phyloP scores from a whole-genome alignment of 129 eudicot genomes.

The Escallonia herrerae region DNA sequence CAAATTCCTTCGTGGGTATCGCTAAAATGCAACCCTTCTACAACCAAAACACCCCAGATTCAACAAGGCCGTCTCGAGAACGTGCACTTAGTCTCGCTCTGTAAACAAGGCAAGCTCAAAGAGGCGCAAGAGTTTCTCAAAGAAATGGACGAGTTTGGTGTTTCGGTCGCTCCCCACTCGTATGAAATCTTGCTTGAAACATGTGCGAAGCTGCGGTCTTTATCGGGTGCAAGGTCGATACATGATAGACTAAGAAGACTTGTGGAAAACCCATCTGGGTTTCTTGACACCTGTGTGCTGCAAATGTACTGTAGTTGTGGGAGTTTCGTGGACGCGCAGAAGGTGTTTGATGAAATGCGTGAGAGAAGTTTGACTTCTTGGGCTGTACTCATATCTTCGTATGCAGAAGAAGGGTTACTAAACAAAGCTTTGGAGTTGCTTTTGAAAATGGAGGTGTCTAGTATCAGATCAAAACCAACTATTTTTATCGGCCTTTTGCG shows the following conservation, averaged over 20 bases:
- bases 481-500: slow-evolving; percentile 25
- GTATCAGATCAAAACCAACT: not conserved
- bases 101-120: slow-evolving; percentile 35
- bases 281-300: slow-evolving; percentile 16
- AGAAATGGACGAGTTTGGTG: slow-evolving; percentile 27
- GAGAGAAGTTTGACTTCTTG: slow-evolving; percentile 29
- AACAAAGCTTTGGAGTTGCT: slow-evolving; percentile 18
- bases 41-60: slow-evolving; percentile 15
- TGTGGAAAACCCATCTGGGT: slow-evolving; percentile 11
- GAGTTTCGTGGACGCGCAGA: slow-evolving; percentile 21
- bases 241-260: slow-evolving; percentile 6
- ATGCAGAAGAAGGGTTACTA: slow-evolving; percentile 19
- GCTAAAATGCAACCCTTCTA: slow-evolving; percentile 17
- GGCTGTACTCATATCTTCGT: slow-evolving; percentile 25
- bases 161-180: slow-evolving; percentile 20
- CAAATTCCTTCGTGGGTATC: slow-evolving; percentile 31
- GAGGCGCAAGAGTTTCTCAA: slow-evolving; percentile 34
- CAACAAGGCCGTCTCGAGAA: slow-evolving; percentile 30
- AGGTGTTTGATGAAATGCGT: slow-evolving; percentile 36
- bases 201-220: slow-evolving; percentile 15
- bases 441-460: slow-evolving; percentile 15
- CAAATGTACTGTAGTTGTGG: slow-evolving; percentile 27
- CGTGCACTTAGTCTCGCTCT: slow-evolving; percentile 31
- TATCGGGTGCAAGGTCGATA: slow-evolving; percentile 14
- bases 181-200: slow-evolving; percentile 26